Evolutionary conservation across 352 stramenopile species (phyloP), one percentile per base, ranked within the genome.

Genomic region (Globisporangium splendens): DNA sequence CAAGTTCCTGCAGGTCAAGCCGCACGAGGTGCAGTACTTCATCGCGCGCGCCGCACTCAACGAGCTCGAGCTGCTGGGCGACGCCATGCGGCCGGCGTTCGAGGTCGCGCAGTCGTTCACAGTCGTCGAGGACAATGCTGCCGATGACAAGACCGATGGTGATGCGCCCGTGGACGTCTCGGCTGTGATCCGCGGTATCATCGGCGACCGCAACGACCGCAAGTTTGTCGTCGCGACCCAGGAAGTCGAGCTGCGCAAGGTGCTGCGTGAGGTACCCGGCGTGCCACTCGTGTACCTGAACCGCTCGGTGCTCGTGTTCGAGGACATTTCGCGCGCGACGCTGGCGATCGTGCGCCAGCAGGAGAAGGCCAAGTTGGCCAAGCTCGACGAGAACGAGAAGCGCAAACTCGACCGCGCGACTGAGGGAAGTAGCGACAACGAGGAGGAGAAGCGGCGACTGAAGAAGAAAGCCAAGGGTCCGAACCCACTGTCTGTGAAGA

Each of bases 251-350:
- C 69, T 95, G 51, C 81, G 86, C 28, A 89, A 89, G 67, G 65
- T 57, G n/a, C 63, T 95, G 63, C 77, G 86, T 13, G 42, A 63
- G 0, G 69, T 93, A 20, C 74, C 83, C 1, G 86, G 86, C 49
- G 83, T 93, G 47, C 86, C 86, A 50, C 77, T 95, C n/a, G 65
- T 95, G 44, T 95, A 95, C 69, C 59, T 95, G 18, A 95, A 95
- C 66, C 83, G 86, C 31, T 93, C 86, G 5, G 83, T 93, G 66
- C 70, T 95, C 17, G 86, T 95, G 59, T 95, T 95, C 56, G 86
- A 95, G 59, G 81, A 93, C 55, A 89, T 93, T 41, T 91, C 79
- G 35, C 64, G 71, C 11, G 79, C 83, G 3, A 95, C 86, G 52
- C 63, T 95, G 21, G 73, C 78, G 22, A 93, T 95, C 63, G 82